Conservation (phyloP, 2,329 filamentous ascomycete genomes). For the Shiraia sp. region DNA sequence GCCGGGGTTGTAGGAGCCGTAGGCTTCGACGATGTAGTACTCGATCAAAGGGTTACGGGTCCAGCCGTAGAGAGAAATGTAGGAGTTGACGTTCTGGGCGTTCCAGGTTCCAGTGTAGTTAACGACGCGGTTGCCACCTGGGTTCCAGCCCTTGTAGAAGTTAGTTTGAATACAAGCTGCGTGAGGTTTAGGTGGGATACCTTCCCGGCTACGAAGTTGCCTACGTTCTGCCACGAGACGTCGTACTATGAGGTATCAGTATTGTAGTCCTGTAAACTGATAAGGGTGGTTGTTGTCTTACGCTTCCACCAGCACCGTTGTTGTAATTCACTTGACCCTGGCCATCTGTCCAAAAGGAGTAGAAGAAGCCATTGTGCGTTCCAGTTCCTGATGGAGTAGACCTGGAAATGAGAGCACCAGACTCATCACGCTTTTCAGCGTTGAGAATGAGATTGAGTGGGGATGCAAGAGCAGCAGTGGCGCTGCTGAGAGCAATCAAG, state of each 20-base stretch:
- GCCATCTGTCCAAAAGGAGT: constrained; percentile 62
- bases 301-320: constrained; percentile 47
- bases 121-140: constrained; percentile 55
- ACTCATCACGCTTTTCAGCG: constrained; percentile 13
- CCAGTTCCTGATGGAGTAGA: constrained; percentile 29
- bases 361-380: constrained; percentile 38
- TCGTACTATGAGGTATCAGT: constrained; percentile 53
- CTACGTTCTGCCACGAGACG: constrained; percentile 54
- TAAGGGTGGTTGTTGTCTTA: background rate
- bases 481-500: constrained; percentile 31
- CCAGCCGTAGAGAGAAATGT: constrained; percentile 64
- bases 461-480: constrained; percentile 30
- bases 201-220: constrained; percentile 62
- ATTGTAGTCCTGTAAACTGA: too few species aligned
- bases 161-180: too few species aligned
- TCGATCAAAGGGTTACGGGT: constrained; percentile 59
- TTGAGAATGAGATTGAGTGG: constrained; percentile 30
- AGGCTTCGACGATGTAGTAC: constrained; percentile 62
- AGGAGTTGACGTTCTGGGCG: constrained; percentile 53
- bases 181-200: too few species aligned
- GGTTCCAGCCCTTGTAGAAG: constrained; percentile 62
- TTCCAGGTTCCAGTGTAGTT: constrained; percentile 55
- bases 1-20: constrained; percentile 55
- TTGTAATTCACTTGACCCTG: constrained; percentile 56
- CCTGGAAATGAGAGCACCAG: constrained; percentile 18